Base-by-base conservation (phyloP, 495 filamentous ascomycete genomes). In the Penicillium waksmanii region DNA sequence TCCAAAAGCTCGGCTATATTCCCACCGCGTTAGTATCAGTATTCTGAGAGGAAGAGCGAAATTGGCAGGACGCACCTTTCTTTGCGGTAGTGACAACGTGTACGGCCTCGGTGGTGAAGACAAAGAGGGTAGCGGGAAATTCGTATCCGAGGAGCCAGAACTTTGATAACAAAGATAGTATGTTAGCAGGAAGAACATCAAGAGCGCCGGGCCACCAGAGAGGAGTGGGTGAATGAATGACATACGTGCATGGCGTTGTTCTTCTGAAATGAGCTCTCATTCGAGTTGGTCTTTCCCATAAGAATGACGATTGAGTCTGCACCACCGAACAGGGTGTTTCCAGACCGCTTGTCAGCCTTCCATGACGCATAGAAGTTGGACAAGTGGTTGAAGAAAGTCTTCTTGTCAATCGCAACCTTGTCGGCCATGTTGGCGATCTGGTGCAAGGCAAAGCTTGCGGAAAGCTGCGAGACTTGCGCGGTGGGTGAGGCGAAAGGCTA, bases 71-170 rank as follows among this genome's bases (percentile, higher is more conserved):
- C 18, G 46, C 69, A 95, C 93, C 93, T 86, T 99, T 99, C 77
- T 99, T 99, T 18, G 91, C 87, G 11, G 95, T 98, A 2, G 96
- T 98, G 55, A 98, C 87, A 51, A 97, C 86, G 72, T 92, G 94
- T 61, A 98, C 77, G 53, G 84, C 82, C 54, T 98, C 96, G 51
- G 86, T 84, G 10, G 96, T 97, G 65, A 98, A 83, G 46, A 99
- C 81, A 74, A 99, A 89, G 42, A 98, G 81, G 0, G 95, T 98
- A 13, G 95, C 92, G 44, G 95, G 95, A 66, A 99, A 99, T 70
- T 99, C 95, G 81, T 98, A 99, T 62, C 95, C 95, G 58, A 99
- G 84, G 50, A 99, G 82, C 95, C 95, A 99, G 77, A 97, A 96
- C 92, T 98, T 77, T 42, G 61, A 4, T 25, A 10, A n/a, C 35